Base-by-base conservation (phyloP, 164 flowering plant species). In the Umbellularia californica region DNA sequence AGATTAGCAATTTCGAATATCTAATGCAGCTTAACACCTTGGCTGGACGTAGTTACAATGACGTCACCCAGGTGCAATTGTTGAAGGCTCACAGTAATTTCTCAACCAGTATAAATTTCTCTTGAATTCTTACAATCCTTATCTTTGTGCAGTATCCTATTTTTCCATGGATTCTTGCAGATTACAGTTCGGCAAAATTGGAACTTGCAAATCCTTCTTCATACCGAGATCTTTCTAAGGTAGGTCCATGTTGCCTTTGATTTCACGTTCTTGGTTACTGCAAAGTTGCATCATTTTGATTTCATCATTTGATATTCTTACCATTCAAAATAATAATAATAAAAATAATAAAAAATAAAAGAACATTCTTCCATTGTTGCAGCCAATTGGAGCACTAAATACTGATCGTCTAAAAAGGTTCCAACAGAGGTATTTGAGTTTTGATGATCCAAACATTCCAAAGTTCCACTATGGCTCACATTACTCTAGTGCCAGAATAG, bases 1-100 rank as follows among this genome's bases (percentile, higher is more conserved):
- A 96, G 99, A 96, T 96, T 81, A 94, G 98, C 97, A 96, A 96
- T 82, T 96, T 96, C 80, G 99, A 96, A 74, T 96, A 96, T 81
- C 80, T 96, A 72, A 96, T 96, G 98, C 97, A 91, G 81, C 92
- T 96, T 47, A 96, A 96, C 75, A 96, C 98, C 51, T 84, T 96
- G 83, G 98, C 98, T 80, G 99, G 99, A 69, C 95, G 99, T 58
- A 94, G 94, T 84, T 96, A 91, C 79, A 96, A 94, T 87, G 99
- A 94, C 79, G 90, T 96, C 70, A 96, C 99, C 71, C 99, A 96
- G 94, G 98, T 92, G 72, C 35, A 25, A 72, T 73, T 78, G 55
- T 70, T 50, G 22, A 12, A 50, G 25, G 69, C 3, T 74, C 74
- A 23, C 6, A 7, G 12, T 72, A 35, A 28, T 23, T 60, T 58